phyloP scores from a whole-genome alignment of 495 filamentous ascomycete genomes.

The Hypoxylon fuscum region DNA sequence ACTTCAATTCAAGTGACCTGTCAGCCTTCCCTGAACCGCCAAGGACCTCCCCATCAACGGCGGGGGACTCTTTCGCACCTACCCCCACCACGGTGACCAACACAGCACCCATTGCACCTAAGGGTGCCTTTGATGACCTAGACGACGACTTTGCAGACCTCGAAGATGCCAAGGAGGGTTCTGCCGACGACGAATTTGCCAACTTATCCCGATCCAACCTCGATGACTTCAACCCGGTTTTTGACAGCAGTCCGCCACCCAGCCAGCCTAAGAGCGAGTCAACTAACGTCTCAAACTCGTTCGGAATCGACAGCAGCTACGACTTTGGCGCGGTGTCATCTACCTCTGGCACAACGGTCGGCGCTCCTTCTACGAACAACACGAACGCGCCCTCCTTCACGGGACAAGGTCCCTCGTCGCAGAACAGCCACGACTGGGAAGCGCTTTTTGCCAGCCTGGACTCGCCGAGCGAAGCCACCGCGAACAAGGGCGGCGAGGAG shows the following conservation, averaged over 20 bases:
- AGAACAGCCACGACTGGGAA: constrained; percentile 86
- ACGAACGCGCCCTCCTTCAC: constrained; percentile 43
- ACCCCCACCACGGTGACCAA: constrained; percentile 42
- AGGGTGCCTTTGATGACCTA: constrained; percentile 72
- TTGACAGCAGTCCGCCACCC: constrained; percentile 65
- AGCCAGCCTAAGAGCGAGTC: constrained; percentile 62
- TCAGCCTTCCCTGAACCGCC: constrained; percentile 45
- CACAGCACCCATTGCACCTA: constrained; percentile 43
- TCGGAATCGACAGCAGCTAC: constrained; percentile 59
- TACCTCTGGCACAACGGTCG: constrained; percentile 58
- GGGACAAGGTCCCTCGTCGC: constrained; percentile 43
- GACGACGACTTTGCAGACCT: constrained; percentile 92
- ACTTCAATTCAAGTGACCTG: constrained; percentile 34
- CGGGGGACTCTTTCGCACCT: constrained; percentile 37
- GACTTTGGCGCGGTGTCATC: constrained; percentile 57
- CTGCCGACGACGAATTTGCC: constrained; percentile 88
- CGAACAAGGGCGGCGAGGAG: constrained; percentile 37
- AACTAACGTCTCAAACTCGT: constrained; percentile 47
- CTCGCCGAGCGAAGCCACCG: constrained; percentile 55
- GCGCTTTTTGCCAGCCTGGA: constrained; percentile 88
- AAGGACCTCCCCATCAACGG: constrained; percentile 36
- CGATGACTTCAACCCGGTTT: constrained; percentile 72
- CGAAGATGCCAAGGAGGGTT: constrained; percentile 87
- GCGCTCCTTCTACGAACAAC: constrained; percentile 59
- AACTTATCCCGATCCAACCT: constrained; percentile 66